Percentiles rank a stretch among this genome's conserved stretches.
Conservation (phyloP, 2,329 filamentous ascomycete species). For the Dothistroma pini region DNA sequence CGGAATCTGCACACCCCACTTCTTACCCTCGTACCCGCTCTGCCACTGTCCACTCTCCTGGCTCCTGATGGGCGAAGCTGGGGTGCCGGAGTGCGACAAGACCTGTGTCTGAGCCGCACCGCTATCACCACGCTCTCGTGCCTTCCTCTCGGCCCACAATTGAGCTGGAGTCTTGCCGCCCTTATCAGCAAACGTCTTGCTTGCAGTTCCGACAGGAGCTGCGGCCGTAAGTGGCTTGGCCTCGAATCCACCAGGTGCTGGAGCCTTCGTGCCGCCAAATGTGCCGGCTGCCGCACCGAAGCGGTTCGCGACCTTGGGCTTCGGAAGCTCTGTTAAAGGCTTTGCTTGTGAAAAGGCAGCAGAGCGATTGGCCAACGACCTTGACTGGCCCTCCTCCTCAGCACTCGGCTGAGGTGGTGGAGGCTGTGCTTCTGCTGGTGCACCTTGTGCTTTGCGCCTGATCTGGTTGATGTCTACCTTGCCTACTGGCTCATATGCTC, state of each 20-base stretch:
- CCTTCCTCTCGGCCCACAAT: slow-evolving; percentile 97
- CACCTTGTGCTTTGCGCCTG: slow-evolving; percentile 72
- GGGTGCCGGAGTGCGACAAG: slow-evolving; percentile 32
- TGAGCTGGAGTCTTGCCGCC: slow-evolving; percentile 96
- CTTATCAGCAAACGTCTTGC: slow-evolving; percentile 89
- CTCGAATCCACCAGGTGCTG: slow-evolving; percentile 66
- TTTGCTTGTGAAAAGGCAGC: slow-evolving; percentile 71
- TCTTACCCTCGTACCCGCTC: slow-evolving; percentile 86
- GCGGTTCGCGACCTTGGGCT: slow-evolving; percentile 90
- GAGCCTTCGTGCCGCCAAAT: slow-evolving; percentile 87
- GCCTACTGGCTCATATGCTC: slow-evolving; percentile 88
- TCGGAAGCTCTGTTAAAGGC: slow-evolving; percentile 80
- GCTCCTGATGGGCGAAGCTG: slow-evolving; percentile 52
- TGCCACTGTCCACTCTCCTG: slow-evolving; percentile 87
- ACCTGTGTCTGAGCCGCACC: slow-evolving; percentile 51
- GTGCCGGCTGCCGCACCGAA: slow-evolving; percentile 66
- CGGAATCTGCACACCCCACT: slow-evolving; percentile 80
- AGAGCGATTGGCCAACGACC: slow-evolving; percentile 70
- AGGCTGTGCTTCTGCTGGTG: slow-evolving; percentile 26
- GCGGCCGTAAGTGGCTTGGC: slow-evolving; percentile 54
- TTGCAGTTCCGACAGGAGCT: slow-evolving; percentile 71
- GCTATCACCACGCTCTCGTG: slow-evolving; percentile 61
- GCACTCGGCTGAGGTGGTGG: slow-evolving; percentile 47
- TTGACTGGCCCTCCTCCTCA: slow-evolving; percentile 50
- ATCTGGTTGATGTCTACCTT: slow-evolving; percentile 98